Evolutionary conservation across 805 yeast species (phyloP).

Genomic region (Ogataea degrootiae): DNA sequence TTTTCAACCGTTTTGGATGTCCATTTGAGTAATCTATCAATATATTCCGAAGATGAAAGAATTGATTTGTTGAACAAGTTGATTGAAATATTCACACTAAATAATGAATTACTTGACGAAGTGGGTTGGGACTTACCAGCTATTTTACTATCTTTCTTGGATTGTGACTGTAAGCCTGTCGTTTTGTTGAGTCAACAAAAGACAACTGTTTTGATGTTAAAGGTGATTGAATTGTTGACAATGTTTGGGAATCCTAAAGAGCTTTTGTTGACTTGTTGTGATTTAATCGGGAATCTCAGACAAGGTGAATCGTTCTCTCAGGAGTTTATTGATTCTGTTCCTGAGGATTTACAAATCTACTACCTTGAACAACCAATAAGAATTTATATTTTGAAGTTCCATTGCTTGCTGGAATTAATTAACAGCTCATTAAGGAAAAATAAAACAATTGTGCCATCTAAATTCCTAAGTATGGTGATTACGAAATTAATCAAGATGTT

Average conservation of each 20-base stretch:
- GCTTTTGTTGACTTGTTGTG: conserved; percentile 65
- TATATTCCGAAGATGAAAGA: conserved; percentile 47
- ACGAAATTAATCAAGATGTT: conserved; percentile 53
- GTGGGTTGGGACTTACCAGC: conserved; percentile 93
- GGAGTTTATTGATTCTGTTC: conserved; percentile 8
- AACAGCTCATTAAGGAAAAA: conserved; percentile 55
- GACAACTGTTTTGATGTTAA: conserved; percentile 33
- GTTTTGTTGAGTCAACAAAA: conserved; percentile 34
- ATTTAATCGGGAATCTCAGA: conserved; percentile 43
- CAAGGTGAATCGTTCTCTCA: conserved; percentile 7
- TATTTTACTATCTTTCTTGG: conserved; percentile 52
- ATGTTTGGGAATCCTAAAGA: conserved; percentile 77
- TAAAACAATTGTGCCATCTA: conserved; percentile 70
- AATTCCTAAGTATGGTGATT: conserved; percentile 67
- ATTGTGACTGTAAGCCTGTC: conserved; percentile 28
- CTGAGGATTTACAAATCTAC: conserved; percentile 10
- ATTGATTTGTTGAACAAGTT: conserved; percentile 43
- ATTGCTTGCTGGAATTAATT: conserved; percentile 62
- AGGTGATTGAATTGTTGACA: conserved; percentile 60
- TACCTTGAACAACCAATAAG: conserved; percentile 8
- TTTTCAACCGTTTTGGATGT: conserved; percentile 71
- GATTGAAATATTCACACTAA: conserved; percentile 35
- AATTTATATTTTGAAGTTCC: conserved; percentile 54
- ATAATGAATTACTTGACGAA: conserved; percentile 51
- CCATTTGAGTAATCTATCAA: conserved; percentile 44